phyloP scores from a whole-genome alignment of 805 yeast species.

The Aciculoconidium aculeatum region DNA sequence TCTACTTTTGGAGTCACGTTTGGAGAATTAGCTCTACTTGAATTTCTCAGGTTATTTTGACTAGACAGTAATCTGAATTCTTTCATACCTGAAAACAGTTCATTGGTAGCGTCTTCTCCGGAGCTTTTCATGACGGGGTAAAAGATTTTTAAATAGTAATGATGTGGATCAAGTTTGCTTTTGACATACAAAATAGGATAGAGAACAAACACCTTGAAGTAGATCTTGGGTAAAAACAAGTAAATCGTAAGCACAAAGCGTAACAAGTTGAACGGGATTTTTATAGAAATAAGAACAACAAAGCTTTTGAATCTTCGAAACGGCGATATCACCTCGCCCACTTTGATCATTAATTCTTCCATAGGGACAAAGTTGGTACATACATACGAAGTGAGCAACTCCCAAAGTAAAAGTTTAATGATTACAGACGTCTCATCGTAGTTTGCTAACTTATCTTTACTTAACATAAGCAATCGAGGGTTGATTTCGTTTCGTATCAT shows the following conservation, averaged over 20 bases:
- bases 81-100: no score
- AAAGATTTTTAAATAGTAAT: neutral
- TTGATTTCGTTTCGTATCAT: conserved; percentile 1
- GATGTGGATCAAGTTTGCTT: conserved; percentile 1
- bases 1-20: no score
- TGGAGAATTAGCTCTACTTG: no score
- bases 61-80: no score
- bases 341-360: neutral
- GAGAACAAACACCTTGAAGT: conserved; percentile 11
- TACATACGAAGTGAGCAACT: conserved; percentile 8
- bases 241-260: conserved; percentile 10
- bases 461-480: conserved; percentile 1
- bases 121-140: neutral
- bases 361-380: conserved; percentile 5
- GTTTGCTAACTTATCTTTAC: neutral
- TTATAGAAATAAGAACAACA: conserved; percentile 6
- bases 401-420: conserved; percentile 12
- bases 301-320: conserved; percentile 6
- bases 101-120: no score
- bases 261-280: conserved; percentile 14
- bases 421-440: conserved; percentile 2
- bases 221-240: conserved; percentile 17
- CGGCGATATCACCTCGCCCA: conserved; percentile 9
- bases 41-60: no score
- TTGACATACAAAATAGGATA: conserved; percentile 4